phyloP scores from a whole-genome alignment of 2,329 filamentous ascomycete species.

The Beauveria sp. region DNA sequence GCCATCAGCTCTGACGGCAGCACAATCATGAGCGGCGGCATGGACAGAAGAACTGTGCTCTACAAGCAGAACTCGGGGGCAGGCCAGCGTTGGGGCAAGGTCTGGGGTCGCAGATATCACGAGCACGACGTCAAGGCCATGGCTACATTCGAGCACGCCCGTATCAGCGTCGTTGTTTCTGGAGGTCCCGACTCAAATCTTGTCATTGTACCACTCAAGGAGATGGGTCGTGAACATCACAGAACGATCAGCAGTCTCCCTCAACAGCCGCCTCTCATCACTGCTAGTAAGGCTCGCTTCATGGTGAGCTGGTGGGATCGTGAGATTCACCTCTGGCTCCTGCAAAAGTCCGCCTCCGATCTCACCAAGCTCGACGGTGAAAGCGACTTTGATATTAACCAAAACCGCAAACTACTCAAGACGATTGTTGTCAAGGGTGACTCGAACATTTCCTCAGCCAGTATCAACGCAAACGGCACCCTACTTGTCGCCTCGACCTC shows the following conservation, averaged over 20 bases:
- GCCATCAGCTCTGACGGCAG: constrained; percentile 72
- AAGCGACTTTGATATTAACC: constrained; percentile 35
- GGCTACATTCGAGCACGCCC: constrained; percentile 77
- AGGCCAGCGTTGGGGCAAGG: constrained; percentile 69
- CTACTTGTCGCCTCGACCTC: constrained; percentile 70
- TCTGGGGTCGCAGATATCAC: constrained; percentile 81
- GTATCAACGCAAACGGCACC: constrained; percentile 63
- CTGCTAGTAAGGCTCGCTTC: constrained; percentile 65
- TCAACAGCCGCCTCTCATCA: constrained; percentile 65
- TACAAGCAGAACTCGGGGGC: constrained; percentile 62
- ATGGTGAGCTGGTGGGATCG: constrained; percentile 90
- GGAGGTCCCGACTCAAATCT: constrained; percentile 86
- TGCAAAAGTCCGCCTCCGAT: constrained; percentile 39
- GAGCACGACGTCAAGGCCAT: constrained; percentile 93
- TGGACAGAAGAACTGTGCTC: constrained; percentile 79
- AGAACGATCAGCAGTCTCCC: constrained; percentile 77
- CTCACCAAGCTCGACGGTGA: constrained; percentile 35
- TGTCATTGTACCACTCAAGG: constrained; percentile 66
- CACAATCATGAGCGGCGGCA: constrained; percentile 80
- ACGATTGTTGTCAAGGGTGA: constrained; percentile 65
- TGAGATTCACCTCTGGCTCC: constrained; percentile 75
- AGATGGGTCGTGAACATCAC: constrained; percentile 75
- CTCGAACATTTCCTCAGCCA: constrained; percentile 70
- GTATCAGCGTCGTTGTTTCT: constrained; percentile 80
- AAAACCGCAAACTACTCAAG: constrained; percentile 58